Evolutionary conservation across 257 asterid genomes (phyloP).

Genomic region (Solanum tarapatanum): DNA sequence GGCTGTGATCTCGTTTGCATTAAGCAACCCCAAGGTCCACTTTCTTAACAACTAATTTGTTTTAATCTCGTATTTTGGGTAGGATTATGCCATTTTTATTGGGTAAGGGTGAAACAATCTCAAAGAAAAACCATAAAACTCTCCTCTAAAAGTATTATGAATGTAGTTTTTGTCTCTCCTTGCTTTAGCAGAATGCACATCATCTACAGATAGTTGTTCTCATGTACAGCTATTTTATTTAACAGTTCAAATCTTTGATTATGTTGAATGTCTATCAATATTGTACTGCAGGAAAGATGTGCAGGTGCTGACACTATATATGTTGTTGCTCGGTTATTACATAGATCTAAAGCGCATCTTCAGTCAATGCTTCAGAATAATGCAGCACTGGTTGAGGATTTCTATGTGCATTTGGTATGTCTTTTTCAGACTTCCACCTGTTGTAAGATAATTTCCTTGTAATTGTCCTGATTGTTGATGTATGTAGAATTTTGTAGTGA

Average conservation of each 20-base stretch:
- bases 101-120: neutral
- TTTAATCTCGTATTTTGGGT: neutral
- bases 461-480: neutral
- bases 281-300: slow-evolving; percentile 96
- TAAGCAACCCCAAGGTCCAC: neutral
- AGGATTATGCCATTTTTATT: neutral
- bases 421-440: neutral
- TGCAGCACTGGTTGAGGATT: slow-evolving; percentile 74
- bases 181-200: neutral
- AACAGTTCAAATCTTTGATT: slow-evolving; percentile 2
- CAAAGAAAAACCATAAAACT: neutral
- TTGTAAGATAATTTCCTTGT: neutral
- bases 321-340: slow-evolving; percentile 90
- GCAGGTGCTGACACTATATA: slow-evolving; percentile 83
- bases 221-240: neutral
- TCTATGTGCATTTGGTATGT: slow-evolving; percentile 78
- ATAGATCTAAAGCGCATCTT: slow-evolving; percentile 80
- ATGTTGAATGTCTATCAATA: slow-evolving; percentile 8
- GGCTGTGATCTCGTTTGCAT: neutral
- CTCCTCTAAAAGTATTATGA: neutral
- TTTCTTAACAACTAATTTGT: neutral
- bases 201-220: neutral
- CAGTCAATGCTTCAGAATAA: slow-evolving; percentile 81
- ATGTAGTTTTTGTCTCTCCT: neutral
- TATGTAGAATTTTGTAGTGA: neutral